Conservation (phyloP, 148 eudicot species). For the Tetragonia tetragonoides region DNA sequence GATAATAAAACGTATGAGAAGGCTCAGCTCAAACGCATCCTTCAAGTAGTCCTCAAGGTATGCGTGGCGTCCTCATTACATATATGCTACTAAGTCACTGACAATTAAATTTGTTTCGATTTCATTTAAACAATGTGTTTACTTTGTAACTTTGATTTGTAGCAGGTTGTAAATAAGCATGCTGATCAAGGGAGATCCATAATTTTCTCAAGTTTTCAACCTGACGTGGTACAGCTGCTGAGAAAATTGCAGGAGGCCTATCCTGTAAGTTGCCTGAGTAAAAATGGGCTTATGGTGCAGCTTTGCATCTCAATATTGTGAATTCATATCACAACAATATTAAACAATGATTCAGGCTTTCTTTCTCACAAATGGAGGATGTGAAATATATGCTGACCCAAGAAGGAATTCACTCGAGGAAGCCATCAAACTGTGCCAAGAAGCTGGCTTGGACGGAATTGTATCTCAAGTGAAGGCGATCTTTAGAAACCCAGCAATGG, state of each 20-base stretch:
- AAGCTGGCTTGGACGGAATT: constrained; percentile 42
- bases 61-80: background rate
- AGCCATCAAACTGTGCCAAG: constrained; percentile 38
- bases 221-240: constrained; percentile 41
- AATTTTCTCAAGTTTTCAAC: constrained; percentile 56
- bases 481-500: constrained; percentile 39
- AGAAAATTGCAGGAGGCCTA: constrained; percentile 39
- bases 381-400: constrained; percentile 35
- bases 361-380: constrained; percentile 51
- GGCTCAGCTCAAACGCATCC: constrained; percentile 23
- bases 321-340: background rate
- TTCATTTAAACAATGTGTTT: background rate
- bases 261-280: constrained; percentile 31
- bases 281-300: background rate
- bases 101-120: background rate
- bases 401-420: constrained; percentile 50
- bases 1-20: constrained; percentile 30
- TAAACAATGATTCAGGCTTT: constrained; percentile 28
- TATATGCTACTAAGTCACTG: background rate
- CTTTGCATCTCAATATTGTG: background rate
- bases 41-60: constrained; percentile 36
- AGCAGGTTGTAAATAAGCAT: constrained; percentile 28
- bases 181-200: constrained; percentile 32
- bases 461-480: constrained; percentile 44
- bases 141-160: background rate